Percentiles rank a stretch among this genome's conserved stretches.
phyloP scores from a whole-genome alignment of 495 filamentous ascomycete genomes.

The Hyaloscypha variabilis region DNA sequence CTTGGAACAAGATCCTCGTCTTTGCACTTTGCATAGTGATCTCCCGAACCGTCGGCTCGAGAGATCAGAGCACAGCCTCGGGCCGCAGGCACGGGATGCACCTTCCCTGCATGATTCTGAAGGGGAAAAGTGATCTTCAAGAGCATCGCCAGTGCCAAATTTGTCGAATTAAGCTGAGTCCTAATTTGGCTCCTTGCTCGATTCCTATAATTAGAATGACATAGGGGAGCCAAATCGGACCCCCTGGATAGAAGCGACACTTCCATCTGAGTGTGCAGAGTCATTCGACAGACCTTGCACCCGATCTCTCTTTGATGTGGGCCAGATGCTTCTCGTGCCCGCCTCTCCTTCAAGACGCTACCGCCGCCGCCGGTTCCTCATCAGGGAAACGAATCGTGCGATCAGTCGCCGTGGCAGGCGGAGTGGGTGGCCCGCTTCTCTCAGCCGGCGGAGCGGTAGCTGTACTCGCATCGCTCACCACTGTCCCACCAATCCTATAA shows the following conservation, averaged over 20 bases:
- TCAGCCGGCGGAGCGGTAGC: too few species aligned
- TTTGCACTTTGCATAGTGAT: too few species aligned
- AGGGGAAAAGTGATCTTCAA: conserved; percentile 9
- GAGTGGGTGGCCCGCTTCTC: too few species aligned
- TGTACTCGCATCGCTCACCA: too few species aligned
- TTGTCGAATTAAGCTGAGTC: conserved; percentile 17
- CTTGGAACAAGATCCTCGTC: too few species aligned
- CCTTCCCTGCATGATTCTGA: conserved; percentile 12
- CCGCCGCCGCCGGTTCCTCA: too few species aligned
- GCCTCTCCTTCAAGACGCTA: too few species aligned
- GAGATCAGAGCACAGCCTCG: not conserved
- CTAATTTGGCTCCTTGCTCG: conserved; percentile 20
- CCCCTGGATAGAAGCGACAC: conserved; percentile 20
- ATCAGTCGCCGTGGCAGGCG: too few species aligned
- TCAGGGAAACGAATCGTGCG: too few species aligned
- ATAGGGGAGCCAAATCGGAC: conserved; percentile 26
- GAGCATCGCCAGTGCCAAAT: conserved; percentile 11
- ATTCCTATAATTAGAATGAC: conserved; percentile 25
- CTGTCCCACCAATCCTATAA: too few species aligned
- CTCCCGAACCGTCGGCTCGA: not conserved
- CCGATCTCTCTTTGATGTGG: too few species aligned
- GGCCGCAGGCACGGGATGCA: conserved; percentile 3
- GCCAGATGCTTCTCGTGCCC: too few species aligned
- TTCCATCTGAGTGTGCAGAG: conserved; percentile 13
- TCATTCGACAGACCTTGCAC: not conserved